Conservation (phyloP, 495 filamentous ascomycete species). For the Neurospora sp. region DNA sequence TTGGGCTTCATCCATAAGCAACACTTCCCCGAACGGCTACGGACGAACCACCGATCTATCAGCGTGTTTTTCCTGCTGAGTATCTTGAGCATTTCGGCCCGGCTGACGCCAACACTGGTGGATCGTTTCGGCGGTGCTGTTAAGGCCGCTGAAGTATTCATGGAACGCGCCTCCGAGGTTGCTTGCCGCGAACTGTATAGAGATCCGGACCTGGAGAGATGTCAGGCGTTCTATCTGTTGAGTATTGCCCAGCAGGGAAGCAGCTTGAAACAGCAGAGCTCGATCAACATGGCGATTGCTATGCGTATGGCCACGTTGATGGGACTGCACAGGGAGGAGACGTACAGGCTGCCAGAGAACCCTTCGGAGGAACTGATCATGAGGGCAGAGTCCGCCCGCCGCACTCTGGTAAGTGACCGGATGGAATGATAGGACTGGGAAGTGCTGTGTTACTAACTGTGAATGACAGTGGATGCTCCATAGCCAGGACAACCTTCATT, state of each 20-base stretch:
- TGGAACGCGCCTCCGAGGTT: slow-evolving; percentile 33
- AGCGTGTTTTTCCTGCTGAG: slow-evolving; percentile 39
- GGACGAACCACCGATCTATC: slow-evolving; percentile 27
- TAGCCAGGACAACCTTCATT: slow-evolving; percentile 43
- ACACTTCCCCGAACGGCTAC: slow-evolving; percentile 31
- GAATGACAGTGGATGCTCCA: slow-evolving; percentile 37
- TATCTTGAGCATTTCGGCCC: slow-evolving; percentile 38
- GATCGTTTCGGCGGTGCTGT: slow-evolving; percentile 32
- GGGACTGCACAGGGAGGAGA: slow-evolving; percentile 42
- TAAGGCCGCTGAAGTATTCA: slow-evolving; percentile 38
- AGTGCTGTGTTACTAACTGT: slow-evolving; percentile 1
- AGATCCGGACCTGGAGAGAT: slow-evolving; percentile 38
- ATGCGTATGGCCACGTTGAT: slow-evolving; percentile 42
- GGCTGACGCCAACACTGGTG: slow-evolving; percentile 35
- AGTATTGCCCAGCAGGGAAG: slow-evolving; percentile 43
- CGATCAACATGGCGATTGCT: slow-evolving; percentile 42
- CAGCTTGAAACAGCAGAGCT: slow-evolving; percentile 36
- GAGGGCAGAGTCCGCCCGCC: slow-evolving; percentile 34
- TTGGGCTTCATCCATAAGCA: slow-evolving; percentile 44
- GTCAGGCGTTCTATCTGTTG: slow-evolving; percentile 42
- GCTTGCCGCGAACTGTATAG: slow-evolving; percentile 38
- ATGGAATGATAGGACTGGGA: not conserved
- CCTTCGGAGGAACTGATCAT: slow-evolving; percentile 30
- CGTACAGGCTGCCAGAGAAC: slow-evolving; percentile 25
- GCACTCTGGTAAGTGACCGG: slow-evolving; percentile 31